phyloP scores from a whole-genome alignment of 441 rosid genomes.

The Theobroma grandiflorum region DNA sequence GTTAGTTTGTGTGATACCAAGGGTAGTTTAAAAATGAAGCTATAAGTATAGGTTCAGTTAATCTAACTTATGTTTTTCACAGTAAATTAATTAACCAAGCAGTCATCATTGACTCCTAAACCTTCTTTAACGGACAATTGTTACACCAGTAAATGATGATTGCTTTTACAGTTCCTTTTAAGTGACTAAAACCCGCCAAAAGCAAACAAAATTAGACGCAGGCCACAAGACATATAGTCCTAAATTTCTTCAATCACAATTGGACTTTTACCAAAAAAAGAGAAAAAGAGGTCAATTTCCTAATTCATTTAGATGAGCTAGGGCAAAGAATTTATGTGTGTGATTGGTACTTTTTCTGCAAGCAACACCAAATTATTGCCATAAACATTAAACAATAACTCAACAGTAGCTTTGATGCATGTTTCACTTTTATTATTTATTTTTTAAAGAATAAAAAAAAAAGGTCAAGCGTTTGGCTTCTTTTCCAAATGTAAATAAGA shows the following conservation, averaged over 20 bases:
- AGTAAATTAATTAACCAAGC: not conserved
- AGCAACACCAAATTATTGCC: not conserved
- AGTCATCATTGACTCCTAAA: not conserved
- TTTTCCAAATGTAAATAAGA: not conserved
- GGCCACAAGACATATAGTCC: not conserved
- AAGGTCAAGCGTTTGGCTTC: not conserved
- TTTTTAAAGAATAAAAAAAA: too few species aligned
- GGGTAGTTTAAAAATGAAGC: not conserved
- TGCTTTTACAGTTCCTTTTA: not conserved
- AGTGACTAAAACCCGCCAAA: not conserved
- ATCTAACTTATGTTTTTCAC: not conserved
- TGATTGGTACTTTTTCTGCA: not conserved
- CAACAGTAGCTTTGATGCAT: not conserved
- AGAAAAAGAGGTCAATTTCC: not conserved
- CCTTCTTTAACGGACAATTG: not conserved
- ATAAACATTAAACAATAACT: not conserved
- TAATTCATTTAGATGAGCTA: not conserved
- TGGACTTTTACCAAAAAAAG: not conserved
- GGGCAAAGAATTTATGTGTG: not conserved
- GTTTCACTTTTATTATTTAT: not conserved
- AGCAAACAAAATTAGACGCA: not conserved
- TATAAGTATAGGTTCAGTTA: not conserved
- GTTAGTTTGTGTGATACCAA: not conserved
- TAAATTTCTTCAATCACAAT: not conserved
- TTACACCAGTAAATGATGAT: not conserved